phyloP scores from a whole-genome alignment of 2,329 filamentous ascomycete genomes.

The Diaporthe sp. region DNA sequence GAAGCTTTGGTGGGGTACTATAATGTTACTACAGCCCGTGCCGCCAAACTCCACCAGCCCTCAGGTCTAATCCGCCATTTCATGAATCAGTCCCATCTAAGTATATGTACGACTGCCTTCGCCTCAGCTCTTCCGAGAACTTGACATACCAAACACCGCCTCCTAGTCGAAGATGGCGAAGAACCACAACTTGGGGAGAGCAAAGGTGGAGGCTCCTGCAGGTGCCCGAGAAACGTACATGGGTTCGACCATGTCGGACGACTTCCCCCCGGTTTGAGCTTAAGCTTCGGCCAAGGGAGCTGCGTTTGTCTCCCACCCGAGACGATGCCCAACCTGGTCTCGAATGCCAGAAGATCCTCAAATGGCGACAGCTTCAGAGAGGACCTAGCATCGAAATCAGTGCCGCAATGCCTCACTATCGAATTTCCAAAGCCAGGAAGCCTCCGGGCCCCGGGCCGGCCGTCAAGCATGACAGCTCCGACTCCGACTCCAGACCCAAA shows the following conservation, averaged over 20 bases:
- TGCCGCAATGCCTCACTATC: background rate
- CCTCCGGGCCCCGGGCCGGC: background rate
- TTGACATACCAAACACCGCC: background rate
- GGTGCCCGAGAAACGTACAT: background rate
- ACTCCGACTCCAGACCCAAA: background rate
- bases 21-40: background rate
- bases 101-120: background rate
- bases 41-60: background rate
- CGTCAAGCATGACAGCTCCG: background rate
- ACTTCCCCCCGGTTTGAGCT: background rate
- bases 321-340: background rate
- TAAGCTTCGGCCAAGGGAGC: background rate
- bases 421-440: background rate
- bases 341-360: no score
- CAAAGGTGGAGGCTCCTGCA: background rate
- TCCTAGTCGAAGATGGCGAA: background rate
- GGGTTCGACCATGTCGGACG: background rate
- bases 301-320: background rate
- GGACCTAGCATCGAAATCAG: background rate
- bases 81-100: background rate
- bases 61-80: background rate
- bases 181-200: background rate
- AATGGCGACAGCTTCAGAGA: background rate
- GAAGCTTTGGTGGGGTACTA: background rate
- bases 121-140: background rate